phyloP scores from a whole-genome alignment of 176 grass and related monocot species.

The maize (Zea mays) region Zm-B73-REFERENCE-NAM-5.0 NC_050098.1:183059001-183059500 shows the following conservation, averaged over 20 bases:
- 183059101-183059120: conserved; percentile 18
- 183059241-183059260: no score
- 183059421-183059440: background rate
- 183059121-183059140: conserved; percentile 17
- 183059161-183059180: no score
- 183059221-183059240: no score
- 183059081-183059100: conserved; percentile 31
- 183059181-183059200: no score
- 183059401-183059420: conserved; percentile 15
- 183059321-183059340: no score
- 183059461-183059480: conserved; percentile 22
- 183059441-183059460: background rate
- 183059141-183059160: no score
- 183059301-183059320: no score
- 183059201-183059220: no score
- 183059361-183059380: no score
- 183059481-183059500: conserved; percentile 15
- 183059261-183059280: no score
- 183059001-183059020: conserved; percentile 29
- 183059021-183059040: background rate
- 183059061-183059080: conserved; percentile 31
- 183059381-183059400: background rate
- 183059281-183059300: no score
- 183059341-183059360: no score
- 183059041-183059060: background rate